Base-by-base conservation (phyloP, 116 monocot species). In the Dioscorea cayenensis region DNA sequence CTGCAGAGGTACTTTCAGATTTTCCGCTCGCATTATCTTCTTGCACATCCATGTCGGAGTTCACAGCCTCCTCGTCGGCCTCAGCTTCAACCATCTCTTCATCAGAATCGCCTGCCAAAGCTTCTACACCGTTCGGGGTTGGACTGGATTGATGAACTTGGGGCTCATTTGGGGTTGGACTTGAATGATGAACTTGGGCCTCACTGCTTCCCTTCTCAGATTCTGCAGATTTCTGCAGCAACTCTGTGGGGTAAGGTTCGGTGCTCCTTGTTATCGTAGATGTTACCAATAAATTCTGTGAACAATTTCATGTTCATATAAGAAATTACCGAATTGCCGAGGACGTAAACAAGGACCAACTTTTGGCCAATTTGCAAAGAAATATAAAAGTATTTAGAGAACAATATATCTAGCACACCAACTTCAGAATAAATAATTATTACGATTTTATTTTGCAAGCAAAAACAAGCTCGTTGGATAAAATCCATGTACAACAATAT, bases 71-170 rank as follows among this genome's bases (percentile, higher is more conserved):
- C 63, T 77, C 78, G 65, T 78, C 65, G 14, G 76, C 50, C 29
- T 87, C 90, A 25, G 87, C 90, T 61, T 90, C 87, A 36, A 73
- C 69, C 90, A 90, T 90, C 66, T 90, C 90, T 76, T 82, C 90
- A 77, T 90, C 90, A 20, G 10, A 84, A 67, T 84, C 87, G 43
- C 51, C 79, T 17, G 36, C 70, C 17, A 43, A 17, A 63, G 67
- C 16, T 64, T 75, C 79, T 50, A 62, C 67, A 62, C 87, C 90
- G 63, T 86, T 87, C n/a, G 71, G 36, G 28, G 75, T 71, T 11
- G 70, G 37, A 43, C 55, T 71, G 25, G 77, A 62, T 7, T 64
- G 75, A 17, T 52, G 43, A 43, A 12, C 61, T 14, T 28, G 18
- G 23, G 70, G 17, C 8, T 63, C 90, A 63, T 86, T 87, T 20